Evolutionary conservation across 192 early-diverging fungal genomes (phyloP).

Genomic region (Backusella luteola): DNA sequence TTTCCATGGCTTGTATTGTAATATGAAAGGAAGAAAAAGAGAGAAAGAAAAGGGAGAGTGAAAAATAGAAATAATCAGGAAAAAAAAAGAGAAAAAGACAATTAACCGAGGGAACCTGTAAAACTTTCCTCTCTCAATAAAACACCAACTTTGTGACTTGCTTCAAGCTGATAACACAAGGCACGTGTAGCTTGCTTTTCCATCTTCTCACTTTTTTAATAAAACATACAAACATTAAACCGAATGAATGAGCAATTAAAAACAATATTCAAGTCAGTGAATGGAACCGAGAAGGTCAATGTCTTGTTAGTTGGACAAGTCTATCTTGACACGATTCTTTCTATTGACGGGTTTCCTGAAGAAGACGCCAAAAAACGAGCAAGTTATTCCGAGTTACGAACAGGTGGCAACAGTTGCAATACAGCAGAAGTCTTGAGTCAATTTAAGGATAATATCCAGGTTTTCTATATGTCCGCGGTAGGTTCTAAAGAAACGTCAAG

Average conservation of each 20-base stretch:
- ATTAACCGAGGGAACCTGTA: not conserved
- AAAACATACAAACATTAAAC: not conserved
- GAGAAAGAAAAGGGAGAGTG: not conserved
- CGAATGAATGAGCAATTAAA: not conserved
- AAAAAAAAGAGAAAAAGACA: not conserved
- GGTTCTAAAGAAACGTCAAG: slow-evolving; percentile 43
- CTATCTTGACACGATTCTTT: slow-evolving; percentile 63
- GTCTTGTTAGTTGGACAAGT: slow-evolving; percentile 51
- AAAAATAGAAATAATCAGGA: not conserved
- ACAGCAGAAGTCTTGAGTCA: slow-evolving; percentile 55
- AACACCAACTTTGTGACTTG: not conserved
- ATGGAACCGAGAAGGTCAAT: not conserved
- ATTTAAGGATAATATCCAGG: slow-evolving; percentile 29
- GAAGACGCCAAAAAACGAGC: slow-evolving; percentile 64
- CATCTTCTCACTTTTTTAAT: not conserved
- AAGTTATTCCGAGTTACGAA: slow-evolving; percentile 51
- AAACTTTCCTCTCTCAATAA: slow-evolving; percentile 1
- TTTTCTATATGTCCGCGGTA: slow-evolving; percentile 51
- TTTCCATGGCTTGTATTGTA: not conserved
- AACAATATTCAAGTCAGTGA: not conserved
- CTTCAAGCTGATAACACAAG: not conserved
- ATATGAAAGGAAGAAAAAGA: not conserved
- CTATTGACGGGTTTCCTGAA: slow-evolving; percentile 53
- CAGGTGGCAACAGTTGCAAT: slow-evolving; percentile 65
- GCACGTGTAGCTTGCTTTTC: not conserved